Base-by-base conservation (phyloP, 768 basidiomycete species). In the Phallus indusiatus region DNA sequence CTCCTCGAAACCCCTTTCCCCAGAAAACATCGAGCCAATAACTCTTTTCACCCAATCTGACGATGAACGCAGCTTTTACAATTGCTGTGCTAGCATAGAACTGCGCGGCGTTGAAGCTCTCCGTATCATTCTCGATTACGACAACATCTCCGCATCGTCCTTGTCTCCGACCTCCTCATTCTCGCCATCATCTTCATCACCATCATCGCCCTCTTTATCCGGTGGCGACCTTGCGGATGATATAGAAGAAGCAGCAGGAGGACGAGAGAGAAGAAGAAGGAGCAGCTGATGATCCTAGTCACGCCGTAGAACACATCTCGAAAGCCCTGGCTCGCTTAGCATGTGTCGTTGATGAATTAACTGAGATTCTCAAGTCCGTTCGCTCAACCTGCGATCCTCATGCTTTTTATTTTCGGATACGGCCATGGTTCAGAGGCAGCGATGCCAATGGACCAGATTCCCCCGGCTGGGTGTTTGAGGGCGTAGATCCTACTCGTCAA, bases 381-480 rank as follows among this genome's bases (percentile, higher is more conserved):
- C 83, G 85, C 52, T 77, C 81, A 7, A 73, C 75, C 22, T 87
- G 93, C 67, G 87, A 91, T 67, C 94, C 95, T 5, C 82, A 85
- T 60, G 78, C 82, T 57, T 97, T 99, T 73, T 94, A 93, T 72
- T 89, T 87, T 80, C 77, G 85, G 59, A 82, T 92, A 64, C 83
- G 95, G 54, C 94, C 92, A 1, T 99, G 95, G 95, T 95, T 81
- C 73, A 84, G 86, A 55, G 94, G 94, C 14, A 90, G 88, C 63
- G 81, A 83, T 60, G 78, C 78, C 49, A 80, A 77, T 62, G 81
- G 79, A 0, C 72, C 80, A 8, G 69, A 71, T 8, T 72, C 72
- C 24, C 75, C 77, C 9, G 74, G 74, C 18, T 91, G 89, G 89
- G 73, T 85, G 46, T 97, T 88, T 69, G 86, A 93, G 66, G 92